These are phyloP conservation scores for Panicum virgatum DNA, from an alignment of 202 grass and related monocot species.

Conservation along the genomic window DNA sequence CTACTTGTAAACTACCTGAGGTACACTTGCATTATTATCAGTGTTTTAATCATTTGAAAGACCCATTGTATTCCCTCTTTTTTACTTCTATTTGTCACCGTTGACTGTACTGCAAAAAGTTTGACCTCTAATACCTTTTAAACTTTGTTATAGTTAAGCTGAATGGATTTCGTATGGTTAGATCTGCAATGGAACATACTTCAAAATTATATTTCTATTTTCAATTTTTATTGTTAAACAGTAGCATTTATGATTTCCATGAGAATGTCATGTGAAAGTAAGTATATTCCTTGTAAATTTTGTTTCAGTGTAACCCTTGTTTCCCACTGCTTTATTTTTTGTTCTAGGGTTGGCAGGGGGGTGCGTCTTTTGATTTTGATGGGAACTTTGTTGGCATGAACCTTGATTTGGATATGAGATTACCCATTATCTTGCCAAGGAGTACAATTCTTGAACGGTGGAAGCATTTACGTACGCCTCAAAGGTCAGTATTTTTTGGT, in stretches of 20 bases:
- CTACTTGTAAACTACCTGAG: neutral
- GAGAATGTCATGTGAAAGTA: too few relatives aligned
- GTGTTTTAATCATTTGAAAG: neutral
- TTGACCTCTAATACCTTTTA: neutral
- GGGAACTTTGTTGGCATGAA: constrained; percentile 15
- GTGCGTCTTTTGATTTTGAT: neutral
- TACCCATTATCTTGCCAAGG: neutral
- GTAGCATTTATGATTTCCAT: neutral
- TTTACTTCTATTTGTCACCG: neutral
- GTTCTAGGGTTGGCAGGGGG: neutral
- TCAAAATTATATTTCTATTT: too few relatives aligned
- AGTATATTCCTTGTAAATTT: too few relatives aligned
- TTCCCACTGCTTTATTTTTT: neutral
- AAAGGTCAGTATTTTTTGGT: neutral
- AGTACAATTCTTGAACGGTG: neutral
- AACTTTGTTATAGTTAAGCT: neutral
- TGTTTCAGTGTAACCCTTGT: neutral
- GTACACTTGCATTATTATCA: neutral
- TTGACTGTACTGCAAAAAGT: neutral
- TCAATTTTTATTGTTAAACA: too few relatives aligned
- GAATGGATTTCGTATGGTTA: too few relatives aligned
- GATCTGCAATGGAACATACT: neutral
- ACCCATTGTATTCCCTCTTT: too few relatives aligned
- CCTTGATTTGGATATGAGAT: neutral
- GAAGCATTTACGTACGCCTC: neutral